Evolutionary conservation across 768 basidiomycete genomes (phyloP), one percentile per base, ranked within the genome.

Genomic region (Mrakia blollopis): DNA sequence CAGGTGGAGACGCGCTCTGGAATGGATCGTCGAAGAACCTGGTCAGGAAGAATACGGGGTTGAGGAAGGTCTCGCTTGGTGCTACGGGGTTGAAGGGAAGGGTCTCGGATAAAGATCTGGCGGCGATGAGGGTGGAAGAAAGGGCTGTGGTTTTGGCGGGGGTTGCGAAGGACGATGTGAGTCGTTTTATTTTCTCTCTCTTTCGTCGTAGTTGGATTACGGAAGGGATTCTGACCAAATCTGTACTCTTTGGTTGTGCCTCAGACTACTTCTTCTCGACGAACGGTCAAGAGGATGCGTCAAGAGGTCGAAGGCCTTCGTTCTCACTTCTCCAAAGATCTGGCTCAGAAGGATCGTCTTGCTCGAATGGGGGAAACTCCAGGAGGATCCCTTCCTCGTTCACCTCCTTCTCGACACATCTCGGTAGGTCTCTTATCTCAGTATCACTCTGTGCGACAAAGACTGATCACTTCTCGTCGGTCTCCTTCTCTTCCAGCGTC

Each of bases 261-360:
- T 14, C 52, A 21, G 61, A 5, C 41, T 23, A 68, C 60, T 9
- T 35, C 54, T 0, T 44, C 50, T 25, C 68, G 75, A 8, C 41
- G 54, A 41, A 76, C 67, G 21, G 54, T 60, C 54, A 76, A 71
- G 75, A 50, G 41, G 39, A 70, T 76, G 52, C 52, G 68, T 35
- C 68, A 47, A 11, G 75, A 76, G 52, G 65, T 68, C 39, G 75
- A 76, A 30, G 75, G 75, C 14, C 75, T 76, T 23, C 75, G 75
- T 3, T 61, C 75, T 28, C 75, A 76, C 35, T 76, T 70, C 28
- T 76, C 75, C 5, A 70, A 57, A 41, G 68, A 76, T n/a, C 57
- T 76, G 30, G 75, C 57, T 25, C 68, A 70, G 23, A 76, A 76
- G 68, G 75, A 76, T 28, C 75, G 75, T 5, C 23, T 76, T 41